A percentile compares a stretch with the other conserved stretches of the same genome.
Evolutionary conservation across 2,329 filamentous ascomycete species (phyloP).

Genomic region (Dactylella cylindrospora): DNA sequence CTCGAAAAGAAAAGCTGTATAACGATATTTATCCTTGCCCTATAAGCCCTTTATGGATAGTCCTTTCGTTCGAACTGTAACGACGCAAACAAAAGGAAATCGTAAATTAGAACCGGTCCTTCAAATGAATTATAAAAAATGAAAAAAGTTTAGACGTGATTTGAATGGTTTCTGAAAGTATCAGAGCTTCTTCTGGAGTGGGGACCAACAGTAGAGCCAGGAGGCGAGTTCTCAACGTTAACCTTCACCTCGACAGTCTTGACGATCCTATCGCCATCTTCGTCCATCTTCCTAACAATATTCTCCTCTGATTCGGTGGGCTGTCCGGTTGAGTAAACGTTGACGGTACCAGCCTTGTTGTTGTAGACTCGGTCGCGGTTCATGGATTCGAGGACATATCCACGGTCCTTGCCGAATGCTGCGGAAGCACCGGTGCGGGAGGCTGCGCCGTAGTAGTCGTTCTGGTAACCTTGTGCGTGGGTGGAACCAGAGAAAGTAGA

Average conservation of each 20-base stretch:
- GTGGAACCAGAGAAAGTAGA: conserved; percentile 39
- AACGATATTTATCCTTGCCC: no score
- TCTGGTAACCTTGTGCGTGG: conserved; percentile 32
- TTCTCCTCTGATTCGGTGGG: conserved; percentile 46
- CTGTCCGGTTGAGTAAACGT: conserved; percentile 41
- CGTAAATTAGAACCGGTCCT: conserved; percentile 40
- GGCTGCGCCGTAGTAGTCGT: conserved; percentile 34
- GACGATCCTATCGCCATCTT: conserved; percentile 43
- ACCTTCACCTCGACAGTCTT: conserved; percentile 48
- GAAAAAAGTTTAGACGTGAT: conserved; percentile 37
- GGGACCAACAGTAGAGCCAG: conserved; percentile 44
- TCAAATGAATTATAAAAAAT: conserved; percentile 19
- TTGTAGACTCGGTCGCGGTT: conserved; percentile 43
- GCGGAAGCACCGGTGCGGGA: conserved; percentile 39
- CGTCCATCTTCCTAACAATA: conserved; percentile 44
- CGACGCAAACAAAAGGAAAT: conserved; percentile 31
- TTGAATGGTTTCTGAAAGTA: conserved; percentile 29
- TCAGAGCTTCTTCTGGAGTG: conserved; percentile 43
- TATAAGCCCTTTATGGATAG: conserved; percentile 33
- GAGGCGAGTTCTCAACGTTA: conserved; percentile 45
- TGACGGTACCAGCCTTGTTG: conserved; percentile 40
- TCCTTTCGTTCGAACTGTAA: conserved; percentile 42
- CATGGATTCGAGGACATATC: conserved; percentile 42
- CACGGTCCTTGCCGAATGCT: conserved; percentile 39
- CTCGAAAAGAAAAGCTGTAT: no score